Evolutionary conservation across 257 asterid species (phyloP).

Genomic region (Linaria vulgaris): DNA sequence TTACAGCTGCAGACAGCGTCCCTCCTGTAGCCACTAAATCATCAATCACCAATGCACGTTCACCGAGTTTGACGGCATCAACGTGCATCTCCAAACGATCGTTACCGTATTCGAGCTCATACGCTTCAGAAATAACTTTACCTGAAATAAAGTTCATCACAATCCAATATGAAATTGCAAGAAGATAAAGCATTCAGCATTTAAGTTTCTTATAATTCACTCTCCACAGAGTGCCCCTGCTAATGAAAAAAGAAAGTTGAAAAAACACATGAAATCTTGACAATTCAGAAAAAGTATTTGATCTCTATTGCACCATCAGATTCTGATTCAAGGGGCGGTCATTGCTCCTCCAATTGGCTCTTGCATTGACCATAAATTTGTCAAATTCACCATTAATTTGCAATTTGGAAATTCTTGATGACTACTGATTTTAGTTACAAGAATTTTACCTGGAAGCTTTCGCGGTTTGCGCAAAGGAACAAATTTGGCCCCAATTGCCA

Average conservation of each 20-base stretch:
- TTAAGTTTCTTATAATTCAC: too few relatives aligned
- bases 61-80: conserved; percentile 66
- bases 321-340: neutral
- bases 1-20: conserved; percentile 78
- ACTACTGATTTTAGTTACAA: too few relatives aligned
- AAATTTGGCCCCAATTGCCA: conserved; percentile 79
- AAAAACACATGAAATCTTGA: too few relatives aligned
- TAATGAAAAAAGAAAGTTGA: neutral
- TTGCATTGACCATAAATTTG: too few relatives aligned
- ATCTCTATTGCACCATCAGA: neutral
- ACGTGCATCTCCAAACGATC: conserved; percentile 86
- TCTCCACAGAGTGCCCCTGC: neutral
- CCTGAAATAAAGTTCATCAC: conserved; percentile 62
- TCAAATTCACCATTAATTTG: neutral
- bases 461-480: conserved; percentile 69
- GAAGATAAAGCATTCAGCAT: neutral
- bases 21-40: conserved; percentile 96
- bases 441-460: conserved; percentile 68
- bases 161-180: too few relatives aligned
- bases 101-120: conserved; percentile 81
- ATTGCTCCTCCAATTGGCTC: neutral
- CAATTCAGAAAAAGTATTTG: too few relatives aligned
- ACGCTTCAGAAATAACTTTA: conserved; percentile 63
- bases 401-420: neutral
- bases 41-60: conserved; percentile 67